Percentiles rank a stretch among this genome's conserved stretches.
phyloP scores from a whole-genome alignment of 495 filamentous ascomycete species.

The Penicillium maclennaniae region DNA sequence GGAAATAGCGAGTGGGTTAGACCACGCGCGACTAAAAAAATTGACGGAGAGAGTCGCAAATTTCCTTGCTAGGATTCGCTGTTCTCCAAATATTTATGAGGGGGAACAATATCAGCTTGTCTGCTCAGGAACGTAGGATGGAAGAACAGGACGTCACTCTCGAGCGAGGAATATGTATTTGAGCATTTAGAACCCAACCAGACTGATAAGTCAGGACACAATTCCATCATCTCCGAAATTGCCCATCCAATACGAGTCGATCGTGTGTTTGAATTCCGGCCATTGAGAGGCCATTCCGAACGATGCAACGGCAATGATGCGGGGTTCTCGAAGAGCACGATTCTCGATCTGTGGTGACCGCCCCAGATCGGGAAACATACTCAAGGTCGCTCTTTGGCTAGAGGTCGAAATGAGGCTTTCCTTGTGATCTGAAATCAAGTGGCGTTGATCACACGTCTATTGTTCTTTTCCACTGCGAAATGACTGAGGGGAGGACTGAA shows the following conservation, averaged over 20 bases:
- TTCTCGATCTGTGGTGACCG: background rate
- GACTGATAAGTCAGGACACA: conserved; percentile 13
- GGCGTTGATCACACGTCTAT: no score
- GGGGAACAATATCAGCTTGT: conserved; percentile 10
- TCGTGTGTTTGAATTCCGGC: conserved; percentile 4
- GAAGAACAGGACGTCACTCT: background rate
- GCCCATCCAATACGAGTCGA: conserved; percentile 22
- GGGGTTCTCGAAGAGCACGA: conserved; percentile 13
- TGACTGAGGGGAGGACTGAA: no score
- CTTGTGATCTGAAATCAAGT: background rate
- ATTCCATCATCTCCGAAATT: conserved; percentile 15
- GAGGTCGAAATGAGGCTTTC: background rate
- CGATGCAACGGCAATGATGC: conserved; percentile 11
- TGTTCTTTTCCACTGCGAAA: no score
- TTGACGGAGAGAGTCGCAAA: background rate
- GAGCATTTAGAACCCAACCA: conserved; percentile 19
- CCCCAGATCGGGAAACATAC: background rate
- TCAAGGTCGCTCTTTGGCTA: background rate
- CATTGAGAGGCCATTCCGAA: conserved; percentile 10
- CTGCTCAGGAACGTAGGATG: background rate
- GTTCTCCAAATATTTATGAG: background rate
- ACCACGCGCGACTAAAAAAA: background rate
- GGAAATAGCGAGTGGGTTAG: background rate
- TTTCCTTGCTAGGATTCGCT: background rate
- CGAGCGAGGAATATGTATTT: background rate